Conservation (phyloP, 73 alveolate genomes). For the Paramecium tetraurelia region DNA sequence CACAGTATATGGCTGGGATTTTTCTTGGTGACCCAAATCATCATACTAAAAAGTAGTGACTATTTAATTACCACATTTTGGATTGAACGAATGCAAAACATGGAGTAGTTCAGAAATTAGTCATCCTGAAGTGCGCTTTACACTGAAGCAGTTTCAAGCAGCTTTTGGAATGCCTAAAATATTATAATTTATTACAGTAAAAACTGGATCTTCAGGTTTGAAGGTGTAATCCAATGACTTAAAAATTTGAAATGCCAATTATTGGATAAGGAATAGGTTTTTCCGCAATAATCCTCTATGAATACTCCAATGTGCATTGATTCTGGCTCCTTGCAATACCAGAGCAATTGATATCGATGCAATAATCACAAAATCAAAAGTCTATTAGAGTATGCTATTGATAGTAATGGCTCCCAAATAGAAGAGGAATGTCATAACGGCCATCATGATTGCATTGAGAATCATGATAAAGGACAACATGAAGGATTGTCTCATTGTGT, state of each 20-base stretch:
- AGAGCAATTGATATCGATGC: not conserved
- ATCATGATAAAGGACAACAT: slow-evolving; percentile 46
- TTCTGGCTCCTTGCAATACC: slow-evolving; percentile 30
- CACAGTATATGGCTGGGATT: not conserved
- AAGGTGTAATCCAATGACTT: not conserved
- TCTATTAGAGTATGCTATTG: not conserved
- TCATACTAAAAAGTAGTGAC: not conserved
- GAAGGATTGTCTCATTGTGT: slow-evolving; percentile 7
- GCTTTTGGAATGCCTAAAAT: not conserved
- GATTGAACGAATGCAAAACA: not conserved
- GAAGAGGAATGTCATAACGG: not conserved
- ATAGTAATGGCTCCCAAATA: not conserved
- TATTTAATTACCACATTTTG: not conserved
- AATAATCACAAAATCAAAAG: not conserved
- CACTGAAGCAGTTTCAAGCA: not conserved
- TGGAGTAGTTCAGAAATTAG: not conserved
- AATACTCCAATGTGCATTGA: slow-evolving; percentile 11
- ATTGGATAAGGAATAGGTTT: not conserved
- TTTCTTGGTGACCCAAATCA: not conserved
- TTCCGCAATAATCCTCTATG: slow-evolving; percentile 17
- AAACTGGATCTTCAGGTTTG: not conserved
- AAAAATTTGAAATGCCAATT: not conserved
- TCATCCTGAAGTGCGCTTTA: not conserved
- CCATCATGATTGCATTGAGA: not conserved
- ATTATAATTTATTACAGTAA: not conserved